phyloP scores from a whole-genome alignment of 805 yeast species.

The Ogataea trehalophila region DNA sequence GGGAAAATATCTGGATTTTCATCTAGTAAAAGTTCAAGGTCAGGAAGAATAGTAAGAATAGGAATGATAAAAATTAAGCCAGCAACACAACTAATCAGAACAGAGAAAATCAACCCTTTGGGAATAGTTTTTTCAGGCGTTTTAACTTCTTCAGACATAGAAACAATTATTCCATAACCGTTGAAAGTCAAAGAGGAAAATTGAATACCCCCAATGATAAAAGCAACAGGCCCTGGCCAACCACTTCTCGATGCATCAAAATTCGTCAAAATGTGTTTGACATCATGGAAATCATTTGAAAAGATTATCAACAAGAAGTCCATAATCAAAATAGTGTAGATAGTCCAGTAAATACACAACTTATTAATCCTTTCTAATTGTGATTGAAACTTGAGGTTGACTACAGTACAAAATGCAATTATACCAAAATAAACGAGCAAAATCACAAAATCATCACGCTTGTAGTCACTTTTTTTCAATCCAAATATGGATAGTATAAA shows the following conservation, averaged over 20 bases:
- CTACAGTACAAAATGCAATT: conserved; percentile 54
- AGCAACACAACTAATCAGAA: conserved; percentile 56
- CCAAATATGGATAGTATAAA: conserved; percentile 65
- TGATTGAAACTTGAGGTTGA: conserved; percentile 57
- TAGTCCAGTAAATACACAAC: conserved; percentile 70
- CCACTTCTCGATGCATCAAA: conserved; percentile 74
- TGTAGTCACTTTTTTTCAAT: conserved; percentile 52
- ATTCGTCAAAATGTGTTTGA: conserved; percentile 54
- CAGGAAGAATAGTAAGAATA: conserved; percentile 66
- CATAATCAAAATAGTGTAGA: conserved; percentile 63
- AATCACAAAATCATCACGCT: conserved; percentile 51
- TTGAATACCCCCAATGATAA: conserved; percentile 75
- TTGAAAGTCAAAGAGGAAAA: conserved; percentile 75
- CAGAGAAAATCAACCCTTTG: conserved; percentile 63
- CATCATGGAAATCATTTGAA: conserved; percentile 53
- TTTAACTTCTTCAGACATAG: conserved; percentile 78
- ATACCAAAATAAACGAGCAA: conserved; percentile 52
- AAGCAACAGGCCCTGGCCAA: conserved; percentile 68
- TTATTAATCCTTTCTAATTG: conserved; percentile 60
- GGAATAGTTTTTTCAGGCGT: conserved; percentile 73
- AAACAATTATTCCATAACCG: conserved; percentile 78
- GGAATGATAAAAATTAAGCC: conserved; percentile 74
- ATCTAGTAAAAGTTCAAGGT: conserved; percentile 50
- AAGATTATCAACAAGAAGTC: conserved; percentile 58
- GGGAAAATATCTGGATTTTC: conserved; percentile 69